Base-by-base conservation (phyloP, 1,139 yeast species). In the Candida sp. region DNA sequence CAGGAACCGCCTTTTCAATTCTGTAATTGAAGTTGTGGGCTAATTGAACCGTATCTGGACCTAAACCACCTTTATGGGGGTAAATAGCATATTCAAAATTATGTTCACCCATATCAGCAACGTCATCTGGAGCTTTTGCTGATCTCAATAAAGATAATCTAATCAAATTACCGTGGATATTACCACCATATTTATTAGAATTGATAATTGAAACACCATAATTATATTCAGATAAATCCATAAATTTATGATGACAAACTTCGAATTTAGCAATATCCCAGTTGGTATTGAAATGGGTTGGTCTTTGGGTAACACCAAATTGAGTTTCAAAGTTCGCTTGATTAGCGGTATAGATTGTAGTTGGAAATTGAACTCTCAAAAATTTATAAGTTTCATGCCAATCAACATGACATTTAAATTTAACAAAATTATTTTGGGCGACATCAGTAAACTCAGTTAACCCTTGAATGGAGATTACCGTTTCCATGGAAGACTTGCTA, bases 241-340 rank as follows among this genome's bases (percentile, higher is more conserved):
- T 91, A 69, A 89, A 93, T 60, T 88, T 87, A 64, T 93, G 98
- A 56, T 87, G 91, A 54, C 97, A 88, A 21, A 90, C 97, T 65
- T 93, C 99, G 64, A 93, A 93, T 64, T 90, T 90, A 47, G 98
- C 98, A 35, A 84, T 85, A 58, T 91, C 99, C 98, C 98, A 91
- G 1, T 89, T 70, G 1, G 98, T 91, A 61, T 93, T 93, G 68
- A 75, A 91, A 63, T 91, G 98, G 0, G 98, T 93, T 38, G 98
- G 96, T 53, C 98, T 80, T 55, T 79, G 82, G 11, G 96, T 93
- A 41, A 87, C 67, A 46, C 98, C 98, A 66, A 87, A 93, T 61
- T 90, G 96, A 1, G 97, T 90, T 63, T 93, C 99, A 62, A 88
- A 93, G 44, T 81, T 80, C 2, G 97, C 98, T 34, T 58, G 65